Base-by-base conservation (phyloP, 2,329 filamentous ascomycete species). In the Botryotinia narcissicola region DNA sequence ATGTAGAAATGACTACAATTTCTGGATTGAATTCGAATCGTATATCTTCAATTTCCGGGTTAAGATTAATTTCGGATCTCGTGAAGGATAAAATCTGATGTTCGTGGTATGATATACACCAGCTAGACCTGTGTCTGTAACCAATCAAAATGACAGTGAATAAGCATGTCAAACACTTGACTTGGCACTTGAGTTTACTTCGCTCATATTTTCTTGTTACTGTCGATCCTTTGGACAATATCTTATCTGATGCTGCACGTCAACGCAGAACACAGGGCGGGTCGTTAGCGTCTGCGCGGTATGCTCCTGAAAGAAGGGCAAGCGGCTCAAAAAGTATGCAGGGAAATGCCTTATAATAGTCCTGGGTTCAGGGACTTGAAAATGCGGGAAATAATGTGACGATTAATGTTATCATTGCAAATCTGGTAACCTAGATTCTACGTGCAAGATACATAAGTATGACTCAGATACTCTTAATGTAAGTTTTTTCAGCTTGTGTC, bases 351-450 rank as follows among this genome's bases (percentile, higher is more conserved):
- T 70, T 12, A 60, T 35, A 10, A 20, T 32, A 20, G 37, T 7
- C 25, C 1, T 54, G 76, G 75, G 60, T 77, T 18, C 74, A 77
- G 59, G 89, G 89, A 0, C 77, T 86, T 5, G 86, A 85, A 0
- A 82, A 81, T 0, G 85, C 83, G 3, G 86, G 85, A 0, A 83
- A 85, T 74, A 83, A 82, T 72, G 77, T 84, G 42, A 79, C 87
- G 5, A 81, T 83, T 4, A 84, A 84, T 44, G 83, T 87, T 70
- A 82, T 88, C 29, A 80, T 87, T 5, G 84, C 83, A n/a, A 87
- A 88, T 73, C 5, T 51, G 48, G 10, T 1, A 51, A 12, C 46
- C 22, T 25, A 25, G 9, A 48, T 48, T 25, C 22, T 22, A 48
- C 3, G 3, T 48, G 46, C 46, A 9, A 48, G 25, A 48, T 25